These are phyloP conservation scores for Microascus cirrosus DNA, from an alignment of 2,329 filamentous ascomycete species.

Conservation along the genomic window DNA sequence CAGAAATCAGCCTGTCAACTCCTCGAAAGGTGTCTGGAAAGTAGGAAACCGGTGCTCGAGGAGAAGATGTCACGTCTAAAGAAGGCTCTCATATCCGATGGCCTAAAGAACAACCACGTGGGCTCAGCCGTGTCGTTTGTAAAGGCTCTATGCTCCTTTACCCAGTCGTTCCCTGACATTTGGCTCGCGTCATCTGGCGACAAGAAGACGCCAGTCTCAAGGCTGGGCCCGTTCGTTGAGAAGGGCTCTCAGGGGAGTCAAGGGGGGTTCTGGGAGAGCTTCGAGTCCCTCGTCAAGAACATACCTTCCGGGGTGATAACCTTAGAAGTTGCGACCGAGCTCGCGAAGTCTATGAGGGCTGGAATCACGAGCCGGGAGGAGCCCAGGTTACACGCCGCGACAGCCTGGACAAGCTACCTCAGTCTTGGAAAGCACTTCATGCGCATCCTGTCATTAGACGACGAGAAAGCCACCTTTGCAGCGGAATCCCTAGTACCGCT, in stretches of 20 bases:
- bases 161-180: slow-evolving; percentile 50
- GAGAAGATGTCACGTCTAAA: slow-evolving; percentile 36
- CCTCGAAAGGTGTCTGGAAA: slow-evolving; percentile 29
- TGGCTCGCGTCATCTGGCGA: slow-evolving; percentile 43
- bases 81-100: slow-evolving; percentile 57
- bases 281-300: slow-evolving; percentile 52
- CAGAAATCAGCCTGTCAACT: slow-evolving; percentile 41
- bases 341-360: slow-evolving; percentile 56
- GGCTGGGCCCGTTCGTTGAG: slow-evolving; percentile 63
- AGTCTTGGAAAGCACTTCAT: slow-evolving; percentile 46
- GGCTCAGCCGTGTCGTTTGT: slow-evolving; percentile 66
- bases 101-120: slow-evolving; percentile 59
- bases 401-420: slow-evolving; percentile 69
- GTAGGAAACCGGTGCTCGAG: background rate
- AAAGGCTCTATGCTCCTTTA: slow-evolving; percentile 55
- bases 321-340: slow-evolving; percentile 40
- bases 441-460: slow-evolving; percentile 25
- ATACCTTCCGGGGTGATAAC: slow-evolving; percentile 36
- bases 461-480: slow-evolving; percentile 33
- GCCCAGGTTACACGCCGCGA: slow-evolving; percentile 51
- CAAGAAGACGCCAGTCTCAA: slow-evolving; percentile 41
- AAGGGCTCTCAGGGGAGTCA: slow-evolving; percentile 75
- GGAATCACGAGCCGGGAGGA: slow-evolving; percentile 70
- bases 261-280: slow-evolving; percentile 59
- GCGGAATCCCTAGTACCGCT: slow-evolving; percentile 41